These are phyloP conservation scores for Heliosperma pusillum DNA, from an alignment of 148 eudicot species.

Conservation along the genomic window DNA sequence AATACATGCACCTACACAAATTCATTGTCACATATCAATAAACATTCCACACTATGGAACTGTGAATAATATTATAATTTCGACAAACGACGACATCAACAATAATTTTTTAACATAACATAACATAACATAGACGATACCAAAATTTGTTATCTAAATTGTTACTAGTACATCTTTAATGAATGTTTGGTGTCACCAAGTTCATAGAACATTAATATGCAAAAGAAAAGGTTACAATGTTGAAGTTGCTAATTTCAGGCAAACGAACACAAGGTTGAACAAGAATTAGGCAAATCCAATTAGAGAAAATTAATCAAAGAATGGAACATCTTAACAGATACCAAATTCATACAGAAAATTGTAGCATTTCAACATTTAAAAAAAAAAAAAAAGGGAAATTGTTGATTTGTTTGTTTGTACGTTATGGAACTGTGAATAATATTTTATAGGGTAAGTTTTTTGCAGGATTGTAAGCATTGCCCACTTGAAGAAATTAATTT, in stretches of 20 bases:
- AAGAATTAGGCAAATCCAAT: neutral
- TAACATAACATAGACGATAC: neutral
- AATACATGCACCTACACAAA: conserved; percentile 72
- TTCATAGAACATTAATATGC: neutral
- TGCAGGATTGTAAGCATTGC: conserved; percentile 2
- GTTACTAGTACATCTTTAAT: neutral
- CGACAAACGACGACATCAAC: neutral
- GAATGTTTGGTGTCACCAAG: neutral
- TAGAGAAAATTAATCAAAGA: conserved; percentile 1
- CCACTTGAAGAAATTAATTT: neutral
- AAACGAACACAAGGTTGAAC: neutral
- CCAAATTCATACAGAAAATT: neutral
- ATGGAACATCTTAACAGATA: neutral
- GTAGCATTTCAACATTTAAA: neutral
- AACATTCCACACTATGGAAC: neutral
- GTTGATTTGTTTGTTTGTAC: neutral
- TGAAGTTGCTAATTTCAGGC: conserved; percentile 4
- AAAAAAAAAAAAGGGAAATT: neutral
- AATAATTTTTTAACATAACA: neutral
- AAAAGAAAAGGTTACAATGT: neutral
- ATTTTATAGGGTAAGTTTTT: conserved; percentile 7
- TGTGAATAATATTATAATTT: neutral
- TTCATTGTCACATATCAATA: neutral
- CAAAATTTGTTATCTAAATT: neutral
- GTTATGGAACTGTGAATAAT: neutral